These are phyloP conservation scores for Coriaria nepalensis DNA, from an alignment of 306 rosid species.

Conservation along the genomic window DNA sequence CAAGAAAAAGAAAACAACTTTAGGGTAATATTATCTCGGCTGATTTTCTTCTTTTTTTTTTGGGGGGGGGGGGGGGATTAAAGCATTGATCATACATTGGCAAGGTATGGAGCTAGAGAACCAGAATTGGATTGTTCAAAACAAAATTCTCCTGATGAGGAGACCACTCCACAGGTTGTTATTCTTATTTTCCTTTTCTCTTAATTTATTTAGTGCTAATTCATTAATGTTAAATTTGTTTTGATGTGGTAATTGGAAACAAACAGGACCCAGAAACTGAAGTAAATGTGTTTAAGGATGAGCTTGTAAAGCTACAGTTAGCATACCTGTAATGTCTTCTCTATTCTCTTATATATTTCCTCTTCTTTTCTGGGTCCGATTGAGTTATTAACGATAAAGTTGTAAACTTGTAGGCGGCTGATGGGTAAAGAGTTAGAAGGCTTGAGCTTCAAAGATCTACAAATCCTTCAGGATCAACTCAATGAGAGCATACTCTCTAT, in stretches of 20 bases:
- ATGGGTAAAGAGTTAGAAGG: slow-evolving; percentile 57
- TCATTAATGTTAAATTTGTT: too few relatives aligned
- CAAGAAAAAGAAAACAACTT: too few relatives aligned
- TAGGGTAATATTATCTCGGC: too few relatives aligned
- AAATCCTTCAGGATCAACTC: slow-evolving; percentile 43
- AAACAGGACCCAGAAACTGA: slow-evolving; percentile 21
- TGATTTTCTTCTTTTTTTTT: too few relatives aligned
- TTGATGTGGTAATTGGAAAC: too few relatives aligned
- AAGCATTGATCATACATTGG: slow-evolving; percentile 56
- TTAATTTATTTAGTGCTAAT: too few relatives aligned
- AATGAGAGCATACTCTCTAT: slow-evolving; percentile 37
- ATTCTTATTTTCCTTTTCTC: too few relatives aligned
- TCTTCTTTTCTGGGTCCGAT: not conserved
- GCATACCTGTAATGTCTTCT: slow-evolving; percentile 7
- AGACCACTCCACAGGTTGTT: slow-evolving; percentile 14
- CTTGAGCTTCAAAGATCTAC: slow-evolving; percentile 42
- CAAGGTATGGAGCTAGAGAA: slow-evolving; percentile 31
- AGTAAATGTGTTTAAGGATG: slow-evolving; percentile 21
- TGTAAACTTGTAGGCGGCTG: slow-evolving; percentile 34
- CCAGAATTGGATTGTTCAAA: slow-evolving; percentile 16
- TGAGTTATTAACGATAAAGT: not conserved
- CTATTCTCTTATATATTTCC: not conserved
- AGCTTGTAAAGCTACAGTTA: slow-evolving; percentile 29
- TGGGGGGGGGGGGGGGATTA: too few relatives aligned
- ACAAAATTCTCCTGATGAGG: slow-evolving; percentile 13